Conservation (phyloP, 495 filamentous ascomycete species). For the Copromyces sp. region DNA sequence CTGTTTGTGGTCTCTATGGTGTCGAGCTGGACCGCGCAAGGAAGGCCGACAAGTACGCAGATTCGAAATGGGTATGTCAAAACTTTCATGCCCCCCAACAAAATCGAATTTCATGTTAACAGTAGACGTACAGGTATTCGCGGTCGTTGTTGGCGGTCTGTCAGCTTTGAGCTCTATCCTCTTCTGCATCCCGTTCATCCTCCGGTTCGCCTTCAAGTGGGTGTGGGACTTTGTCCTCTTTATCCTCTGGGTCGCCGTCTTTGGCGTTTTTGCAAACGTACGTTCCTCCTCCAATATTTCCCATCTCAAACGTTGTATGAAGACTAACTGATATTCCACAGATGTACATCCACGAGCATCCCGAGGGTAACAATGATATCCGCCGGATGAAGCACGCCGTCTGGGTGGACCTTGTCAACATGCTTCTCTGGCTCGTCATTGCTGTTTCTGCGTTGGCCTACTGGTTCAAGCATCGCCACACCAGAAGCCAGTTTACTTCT, state of each 20-base stretch:
- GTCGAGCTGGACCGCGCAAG: slow-evolving; percentile 52
- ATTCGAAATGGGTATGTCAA: slow-evolving; percentile 56
- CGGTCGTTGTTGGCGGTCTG: slow-evolving; percentile 52
- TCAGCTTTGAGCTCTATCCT: slow-evolving; percentile 50
- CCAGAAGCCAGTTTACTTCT: slow-evolving; percentile 37
- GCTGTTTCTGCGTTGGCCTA: slow-evolving; percentile 31
- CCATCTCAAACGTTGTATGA: neutral
- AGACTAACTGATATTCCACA: slow-evolving; percentile 12
- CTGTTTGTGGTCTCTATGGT: slow-evolving; percentile 72
- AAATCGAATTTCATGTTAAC: neutral
- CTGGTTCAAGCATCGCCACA: slow-evolving; percentile 34
- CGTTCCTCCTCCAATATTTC: neutral
- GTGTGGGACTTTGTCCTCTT: slow-evolving; percentile 62
- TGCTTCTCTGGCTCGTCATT: slow-evolving; percentile 60
- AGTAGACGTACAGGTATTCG: slow-evolving; percentile 45
- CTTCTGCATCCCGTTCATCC: slow-evolving; percentile 52
- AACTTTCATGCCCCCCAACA: too few relatives aligned
- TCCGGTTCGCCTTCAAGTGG: slow-evolving; percentile 44
- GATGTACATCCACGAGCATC: slow-evolving; percentile 61
- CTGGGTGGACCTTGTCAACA: slow-evolving; percentile 69
- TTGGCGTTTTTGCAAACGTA: slow-evolving; percentile 64
- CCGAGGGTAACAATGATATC: slow-evolving; percentile 48
- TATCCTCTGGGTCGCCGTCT: slow-evolving; percentile 67
- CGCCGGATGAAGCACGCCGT: slow-evolving; percentile 76
- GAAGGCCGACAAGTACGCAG: slow-evolving; percentile 36